These are phyloP conservation scores for Colletotrichum salicis DNA, from an alignment of 2,329 filamentous ascomycete genomes.

Conservation along the genomic window DNA sequence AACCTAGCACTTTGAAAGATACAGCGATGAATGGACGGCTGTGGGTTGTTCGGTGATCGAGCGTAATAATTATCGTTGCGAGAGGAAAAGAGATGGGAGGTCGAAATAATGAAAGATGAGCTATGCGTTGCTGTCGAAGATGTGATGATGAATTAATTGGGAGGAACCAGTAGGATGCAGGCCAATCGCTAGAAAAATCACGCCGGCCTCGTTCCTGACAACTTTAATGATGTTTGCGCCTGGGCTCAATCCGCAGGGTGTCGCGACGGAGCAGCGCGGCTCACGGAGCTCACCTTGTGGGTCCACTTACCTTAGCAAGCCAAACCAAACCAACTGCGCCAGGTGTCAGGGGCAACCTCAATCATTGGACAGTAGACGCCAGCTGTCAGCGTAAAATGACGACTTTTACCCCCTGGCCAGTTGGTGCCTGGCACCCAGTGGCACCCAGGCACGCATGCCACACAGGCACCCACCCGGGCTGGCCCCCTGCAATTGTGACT, in stretches of 20 bases:
- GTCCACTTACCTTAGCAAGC: neutral
- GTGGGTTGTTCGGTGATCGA: neutral
- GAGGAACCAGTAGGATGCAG: neutral
- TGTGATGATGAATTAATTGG: neutral
- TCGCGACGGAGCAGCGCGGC: conserved; percentile 30
- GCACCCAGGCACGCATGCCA: conserved; percentile 14
- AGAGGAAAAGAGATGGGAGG: neutral
- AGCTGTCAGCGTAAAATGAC: neutral
- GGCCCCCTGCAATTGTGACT: conserved; percentile 19
- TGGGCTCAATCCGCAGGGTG: conserved; percentile 16
- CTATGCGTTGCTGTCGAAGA: neutral
- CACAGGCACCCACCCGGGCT: conserved; percentile 17
- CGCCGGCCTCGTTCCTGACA: conserved; percentile 13
- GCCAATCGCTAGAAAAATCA: conserved; percentile 14
- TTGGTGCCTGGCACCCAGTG: neutral
- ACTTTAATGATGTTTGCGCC: conserved; percentile 34
- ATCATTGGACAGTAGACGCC: neutral
- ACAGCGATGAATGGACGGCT: conserved; percentile 5
- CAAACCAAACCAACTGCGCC: neutral
- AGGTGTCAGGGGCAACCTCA: neutral
- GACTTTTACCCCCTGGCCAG: neutral
- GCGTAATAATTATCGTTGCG: neutral
- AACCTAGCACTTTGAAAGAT: conserved; percentile 22
- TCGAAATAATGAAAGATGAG: neutral
- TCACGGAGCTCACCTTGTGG: conserved; percentile 28